A percentile compares a stretch with the other conserved stretches of the same genome.
phyloP scores from a whole-genome alignment of 805 yeast species.

The Blastobotrys parvus region DNA sequence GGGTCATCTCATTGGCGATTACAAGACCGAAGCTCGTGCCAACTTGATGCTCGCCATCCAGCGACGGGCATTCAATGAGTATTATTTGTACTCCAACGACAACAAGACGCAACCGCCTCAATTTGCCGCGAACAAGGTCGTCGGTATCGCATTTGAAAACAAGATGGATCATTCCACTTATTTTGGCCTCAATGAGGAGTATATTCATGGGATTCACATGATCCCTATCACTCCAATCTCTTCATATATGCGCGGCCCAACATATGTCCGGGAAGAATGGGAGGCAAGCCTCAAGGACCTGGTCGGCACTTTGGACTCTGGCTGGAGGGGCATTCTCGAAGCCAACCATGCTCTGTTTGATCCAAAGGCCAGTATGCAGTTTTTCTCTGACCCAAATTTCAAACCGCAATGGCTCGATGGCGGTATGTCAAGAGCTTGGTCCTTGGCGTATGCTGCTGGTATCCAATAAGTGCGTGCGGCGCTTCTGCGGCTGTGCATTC shows the following conservation, averaged over 20 bases:
- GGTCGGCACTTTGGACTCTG: conserved; percentile 35
- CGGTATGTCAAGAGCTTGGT: conserved; percentile 86
- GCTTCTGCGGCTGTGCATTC: background rate
- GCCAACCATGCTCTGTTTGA: conserved; percentile 67
- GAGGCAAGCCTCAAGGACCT: conserved; percentile 36
- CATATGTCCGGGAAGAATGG: conserved; percentile 54
- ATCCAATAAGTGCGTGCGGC: conserved; percentile 6
- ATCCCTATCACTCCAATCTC: conserved; percentile 60
- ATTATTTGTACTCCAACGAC: conserved; percentile 42
- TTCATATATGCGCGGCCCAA: conserved; percentile 44
- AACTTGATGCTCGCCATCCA: conserved; percentile 51
- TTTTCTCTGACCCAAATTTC: conserved; percentile 50
- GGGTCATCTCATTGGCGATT: conserved; percentile 52
- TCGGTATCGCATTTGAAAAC: conserved; percentile 66
- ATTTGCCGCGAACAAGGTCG: conserved; percentile 49
- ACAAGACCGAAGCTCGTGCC: conserved; percentile 44
- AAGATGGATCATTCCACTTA: conserved; percentile 66
- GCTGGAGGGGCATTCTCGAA: conserved; percentile 64
- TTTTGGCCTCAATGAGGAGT: conserved; percentile 53
- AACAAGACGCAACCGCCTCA: conserved; percentile 45
- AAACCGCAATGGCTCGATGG: conserved; percentile 52
- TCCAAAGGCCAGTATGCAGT: conserved; percentile 52
- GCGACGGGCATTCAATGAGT: conserved; percentile 45
- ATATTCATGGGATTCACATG: conserved; percentile 76
- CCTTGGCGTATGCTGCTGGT: conserved; percentile 57